Percentiles rank a stretch among this genome's conserved stretches.
Evolutionary conservation across 2,329 filamentous ascomycete species (phyloP).

Genomic region (Venturia carpophila): DNA sequence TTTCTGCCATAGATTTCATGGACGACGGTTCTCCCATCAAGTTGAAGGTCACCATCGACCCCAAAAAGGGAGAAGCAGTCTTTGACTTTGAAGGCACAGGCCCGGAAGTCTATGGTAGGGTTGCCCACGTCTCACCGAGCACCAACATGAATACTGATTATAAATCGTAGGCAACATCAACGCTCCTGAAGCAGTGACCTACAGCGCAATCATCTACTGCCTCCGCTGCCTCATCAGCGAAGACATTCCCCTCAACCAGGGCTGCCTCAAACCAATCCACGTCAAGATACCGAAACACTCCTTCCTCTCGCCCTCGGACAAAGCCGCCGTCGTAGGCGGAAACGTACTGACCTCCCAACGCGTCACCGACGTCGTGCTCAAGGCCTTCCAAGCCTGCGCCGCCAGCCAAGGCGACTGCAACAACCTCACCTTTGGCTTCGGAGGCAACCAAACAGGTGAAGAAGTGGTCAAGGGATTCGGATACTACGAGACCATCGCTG

Average conservation of each 20-base stretch:
- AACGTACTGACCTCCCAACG: slow-evolving; percentile 75
- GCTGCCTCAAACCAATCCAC: slow-evolving; percentile 68
- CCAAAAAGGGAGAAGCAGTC: slow-evolving; percentile 62
- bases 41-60: slow-evolving; percentile 67
- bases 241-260: slow-evolving; percentile 81
- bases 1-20: slow-evolving; percentile 74
- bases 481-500: slow-evolving; percentile 80
- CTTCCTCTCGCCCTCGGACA: slow-evolving; percentile 67
- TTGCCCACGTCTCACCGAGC: not conserved
- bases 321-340: slow-evolving; percentile 73
- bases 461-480: slow-evolving; percentile 68
- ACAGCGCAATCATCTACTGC: slow-evolving; percentile 80
- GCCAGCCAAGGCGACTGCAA: slow-evolving; percentile 76
- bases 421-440: slow-evolving; percentile 77
- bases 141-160: not conserved
- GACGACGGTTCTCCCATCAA: slow-evolving; percentile 75
- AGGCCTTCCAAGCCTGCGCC: slow-evolving; percentile 70
- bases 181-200: slow-evolving; percentile 73
- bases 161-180: slow-evolving; percentile 56
- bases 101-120: slow-evolving; percentile 62
- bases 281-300: slow-evolving; percentile 65
- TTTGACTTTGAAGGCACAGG: slow-evolving; percentile 77
- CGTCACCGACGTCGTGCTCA: slow-evolving; percentile 75
- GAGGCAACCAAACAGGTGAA: slow-evolving; percentile 53
- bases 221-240: slow-evolving; percentile 70